A percentile compares a stretch with the other conserved stretches of the same genome.
Conservation (phyloP, 495 filamentous ascomycete genomes). For the Neurospora sp. region DNA sequence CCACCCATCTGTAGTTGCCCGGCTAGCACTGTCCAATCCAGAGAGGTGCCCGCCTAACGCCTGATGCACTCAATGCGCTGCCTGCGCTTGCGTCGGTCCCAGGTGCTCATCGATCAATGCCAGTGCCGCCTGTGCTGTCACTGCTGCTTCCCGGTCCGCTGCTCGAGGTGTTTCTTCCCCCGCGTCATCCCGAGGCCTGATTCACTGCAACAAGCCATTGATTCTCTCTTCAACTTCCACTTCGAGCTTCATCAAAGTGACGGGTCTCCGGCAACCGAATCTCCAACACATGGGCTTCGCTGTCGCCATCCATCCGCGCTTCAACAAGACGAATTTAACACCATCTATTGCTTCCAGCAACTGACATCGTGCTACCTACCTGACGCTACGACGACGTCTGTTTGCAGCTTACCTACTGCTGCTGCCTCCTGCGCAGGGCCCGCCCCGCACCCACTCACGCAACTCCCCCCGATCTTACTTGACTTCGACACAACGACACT, state of each 20-base stretch:
- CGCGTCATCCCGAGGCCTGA: neutral
- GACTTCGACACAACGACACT: neutral
- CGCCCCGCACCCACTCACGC: constrained; percentile 8
- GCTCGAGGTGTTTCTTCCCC: neutral
- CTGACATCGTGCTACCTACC: neutral
- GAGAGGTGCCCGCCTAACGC: neutral
- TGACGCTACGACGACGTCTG: neutral
- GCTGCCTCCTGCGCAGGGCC: neutral
- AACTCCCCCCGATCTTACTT: constrained; percentile 3
- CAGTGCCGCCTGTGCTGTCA: neutral
- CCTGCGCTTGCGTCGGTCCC: neutral
- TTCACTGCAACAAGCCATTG: neutral
- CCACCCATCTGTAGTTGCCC: neutral
- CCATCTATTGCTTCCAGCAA: neutral
- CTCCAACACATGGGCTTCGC: neutral
- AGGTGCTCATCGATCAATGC: neutral
- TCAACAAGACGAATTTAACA: neutral
- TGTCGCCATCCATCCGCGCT: neutral
- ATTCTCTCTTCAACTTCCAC: neutral
- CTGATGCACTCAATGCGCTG: neutral
- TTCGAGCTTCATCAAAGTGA: neutral
- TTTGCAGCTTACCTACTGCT: neutral
- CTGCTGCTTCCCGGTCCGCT: neutral
- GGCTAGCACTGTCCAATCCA: neutral
- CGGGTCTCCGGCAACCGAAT: neutral